These are phyloP conservation scores for Populus trichocarpa DNA, from an alignment of 441 rosid species.

Conservation along the genomic window DNA sequence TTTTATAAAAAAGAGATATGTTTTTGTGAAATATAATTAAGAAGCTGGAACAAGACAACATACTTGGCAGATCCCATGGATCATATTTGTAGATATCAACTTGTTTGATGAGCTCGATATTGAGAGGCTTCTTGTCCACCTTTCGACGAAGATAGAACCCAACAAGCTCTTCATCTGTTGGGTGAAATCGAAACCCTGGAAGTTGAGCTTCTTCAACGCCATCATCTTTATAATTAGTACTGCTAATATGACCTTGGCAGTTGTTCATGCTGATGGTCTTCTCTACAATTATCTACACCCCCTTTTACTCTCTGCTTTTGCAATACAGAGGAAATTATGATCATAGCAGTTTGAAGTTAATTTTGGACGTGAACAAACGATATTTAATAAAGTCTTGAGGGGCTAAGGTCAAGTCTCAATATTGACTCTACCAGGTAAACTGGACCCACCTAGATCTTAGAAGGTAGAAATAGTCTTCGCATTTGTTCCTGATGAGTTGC, in stretches of 20 bases:
- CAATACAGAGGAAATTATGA: not conserved
- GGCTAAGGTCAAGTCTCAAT: constrained; percentile 3
- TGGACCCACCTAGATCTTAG: not conserved
- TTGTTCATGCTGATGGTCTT: not conserved
- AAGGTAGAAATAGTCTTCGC: not conserved
- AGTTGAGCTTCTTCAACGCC: constrained; percentile 34
- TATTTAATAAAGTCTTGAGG: not conserved
- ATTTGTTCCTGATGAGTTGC: not conserved
- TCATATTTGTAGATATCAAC: constrained; percentile 29
- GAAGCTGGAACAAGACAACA: constrained; percentile 2
- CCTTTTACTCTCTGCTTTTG: not conserved
- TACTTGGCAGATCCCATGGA: constrained; percentile 98
- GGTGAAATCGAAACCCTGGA: constrained; percentile 89
- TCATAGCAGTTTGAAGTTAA: not conserved
- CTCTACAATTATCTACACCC: not conserved
- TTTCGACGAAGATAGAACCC: constrained; percentile 77
- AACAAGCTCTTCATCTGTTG: constrained; percentile 87
- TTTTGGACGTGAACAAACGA: not conserved
- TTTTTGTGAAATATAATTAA: not conserved
- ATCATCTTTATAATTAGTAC: not conserved
- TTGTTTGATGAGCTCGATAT: constrained; percentile 60
- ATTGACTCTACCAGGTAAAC: not conserved
- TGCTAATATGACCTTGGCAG: not conserved
- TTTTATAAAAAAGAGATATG: not conserved
- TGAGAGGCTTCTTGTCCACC: constrained; percentile 53